Conservation (phyloP, 306 rosid genomes). For the Notholithocarpus densiflorus region DNA sequence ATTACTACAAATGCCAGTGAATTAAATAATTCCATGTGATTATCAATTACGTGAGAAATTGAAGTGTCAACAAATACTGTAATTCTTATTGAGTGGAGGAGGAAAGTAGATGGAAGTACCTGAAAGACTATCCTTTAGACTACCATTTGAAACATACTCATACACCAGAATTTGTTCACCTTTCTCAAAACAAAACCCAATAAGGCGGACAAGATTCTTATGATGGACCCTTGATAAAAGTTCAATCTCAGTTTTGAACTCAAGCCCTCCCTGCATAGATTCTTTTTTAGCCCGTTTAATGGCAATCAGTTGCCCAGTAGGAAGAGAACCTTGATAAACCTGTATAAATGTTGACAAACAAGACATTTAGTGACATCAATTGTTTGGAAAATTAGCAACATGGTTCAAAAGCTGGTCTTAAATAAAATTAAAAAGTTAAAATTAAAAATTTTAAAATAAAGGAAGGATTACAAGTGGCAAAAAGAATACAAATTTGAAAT, state of each 20-base stretch:
- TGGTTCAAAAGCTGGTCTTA: too few relatives aligned
- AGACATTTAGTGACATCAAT: too few relatives aligned
- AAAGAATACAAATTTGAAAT: too few relatives aligned
- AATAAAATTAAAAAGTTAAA: too few relatives aligned
- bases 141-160: slow-evolving; percentile 71
- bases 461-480: too few relatives aligned
- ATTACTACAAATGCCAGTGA: too few relatives aligned
- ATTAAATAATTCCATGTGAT: too few relatives aligned
- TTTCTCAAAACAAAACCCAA: slow-evolving; percentile 74
- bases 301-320: slow-evolving; percentile 62
- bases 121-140: slow-evolving; percentile 58
- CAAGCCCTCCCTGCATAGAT: slow-evolving; percentile 65
- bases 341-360: slow-evolving; percentile 14
- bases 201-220: slow-evolving; percentile 69
- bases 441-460: too few relatives aligned
- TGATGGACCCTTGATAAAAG: slow-evolving; percentile 89
- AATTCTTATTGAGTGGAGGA: background rate
- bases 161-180: slow-evolving; percentile 88
- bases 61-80: too few relatives aligned
- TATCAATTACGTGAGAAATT: too few relatives aligned
- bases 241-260: slow-evolving; percentile 85
- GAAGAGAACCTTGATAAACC: slow-evolving; percentile 67
- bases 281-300: slow-evolving; percentile 64
- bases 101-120: slow-evolving; percentile 36
- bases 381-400: too few relatives aligned